Percentiles rank a stretch among this genome's conserved stretches.
These are phyloP conservation scores for Kodamaea arcana DNA, from an alignment of 1,139 yeast genomes.

Conservation along the genomic window DNA sequence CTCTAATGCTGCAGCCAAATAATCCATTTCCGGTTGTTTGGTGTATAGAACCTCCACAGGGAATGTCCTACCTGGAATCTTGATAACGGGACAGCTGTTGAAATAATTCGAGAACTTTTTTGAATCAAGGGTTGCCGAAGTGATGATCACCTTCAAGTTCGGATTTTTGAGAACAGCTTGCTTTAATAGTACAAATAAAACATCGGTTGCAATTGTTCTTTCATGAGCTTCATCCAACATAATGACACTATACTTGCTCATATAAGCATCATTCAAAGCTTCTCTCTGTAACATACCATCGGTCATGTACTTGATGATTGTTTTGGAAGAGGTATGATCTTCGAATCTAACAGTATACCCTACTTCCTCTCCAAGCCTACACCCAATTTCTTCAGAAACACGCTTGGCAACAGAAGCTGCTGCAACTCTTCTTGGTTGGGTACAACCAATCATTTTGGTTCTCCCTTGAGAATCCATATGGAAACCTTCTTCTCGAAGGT, in stretches of 20 bases:
- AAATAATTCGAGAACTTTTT: slow-evolving; percentile 77
- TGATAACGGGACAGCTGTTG: slow-evolving; percentile 71
- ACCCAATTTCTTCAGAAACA: slow-evolving; percentile 64
- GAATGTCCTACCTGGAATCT: slow-evolving; percentile 83
- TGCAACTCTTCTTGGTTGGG: slow-evolving; percentile 74
- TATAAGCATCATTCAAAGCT: slow-evolving; percentile 68
- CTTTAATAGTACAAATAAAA: slow-evolving; percentile 78
- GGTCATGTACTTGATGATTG: slow-evolving; percentile 72
- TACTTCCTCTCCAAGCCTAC: slow-evolving; percentile 55
- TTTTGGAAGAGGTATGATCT: slow-evolving; percentile 49
- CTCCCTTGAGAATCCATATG: slow-evolving; percentile 18
- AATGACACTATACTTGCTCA: slow-evolving; percentile 73
- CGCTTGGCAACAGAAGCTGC: slow-evolving; percentile 67
- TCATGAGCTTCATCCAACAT: slow-evolving; percentile 97
- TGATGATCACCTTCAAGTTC: slow-evolving; percentile 70
- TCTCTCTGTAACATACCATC: slow-evolving; percentile 93
- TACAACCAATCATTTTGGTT: slow-evolving; percentile 56
- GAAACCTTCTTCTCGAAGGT: slow-evolving; percentile 36
- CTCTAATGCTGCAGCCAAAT: slow-evolving; percentile 75
- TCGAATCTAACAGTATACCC: slow-evolving; percentile 69
- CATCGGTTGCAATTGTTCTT: slow-evolving; percentile 90
- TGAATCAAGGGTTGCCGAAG: slow-evolving; percentile 92
- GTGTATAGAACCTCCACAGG: slow-evolving; percentile 83
- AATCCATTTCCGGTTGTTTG: slow-evolving; percentile 79
- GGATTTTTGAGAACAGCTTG: slow-evolving; percentile 70